A percentile compares a stretch with the other conserved stretches of the same genome.
Conservation (phyloP, 2,329 filamentous ascomycete species). For the Epicoccum nigrum region DNA sequence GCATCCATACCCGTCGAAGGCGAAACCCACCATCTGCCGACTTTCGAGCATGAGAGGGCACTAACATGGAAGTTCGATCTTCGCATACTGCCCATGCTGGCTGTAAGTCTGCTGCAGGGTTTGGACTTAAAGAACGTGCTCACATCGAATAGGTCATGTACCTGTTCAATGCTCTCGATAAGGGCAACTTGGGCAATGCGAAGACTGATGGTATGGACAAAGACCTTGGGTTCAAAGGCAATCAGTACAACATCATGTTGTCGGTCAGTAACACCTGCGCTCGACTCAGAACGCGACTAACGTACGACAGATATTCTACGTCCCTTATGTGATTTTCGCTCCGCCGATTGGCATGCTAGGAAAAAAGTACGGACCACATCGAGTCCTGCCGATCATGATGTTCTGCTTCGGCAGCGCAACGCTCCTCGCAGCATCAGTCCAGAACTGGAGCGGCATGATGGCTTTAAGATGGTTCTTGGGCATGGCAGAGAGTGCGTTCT, state of each 20-base stretch:
- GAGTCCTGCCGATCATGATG: constrained; percentile 72
- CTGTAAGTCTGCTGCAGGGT: constrained; percentile 52
- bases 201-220: constrained; percentile 53
- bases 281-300: background rate
- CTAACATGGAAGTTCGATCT: constrained; percentile 63
- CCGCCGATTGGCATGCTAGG: constrained; percentile 70
- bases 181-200: constrained; percentile 49
- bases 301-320: constrained; percentile 67
- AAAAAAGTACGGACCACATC: constrained; percentile 69
- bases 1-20: constrained; percentile 35
- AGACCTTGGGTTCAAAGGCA: constrained; percentile 64
- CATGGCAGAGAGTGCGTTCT: constrained; percentile 71
- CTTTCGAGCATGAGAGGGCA: constrained; percentile 44
- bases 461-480: constrained; percentile 71
- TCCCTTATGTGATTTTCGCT: constrained; percentile 74
- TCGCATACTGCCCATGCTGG: constrained; percentile 62
- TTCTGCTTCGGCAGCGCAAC: constrained; percentile 70
- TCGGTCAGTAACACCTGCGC: constrained; percentile 35
- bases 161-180: constrained; percentile 56
- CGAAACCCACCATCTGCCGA: constrained; percentile 41
- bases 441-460: constrained; percentile 70
- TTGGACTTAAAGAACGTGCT: background rate
- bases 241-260: constrained; percentile 73
- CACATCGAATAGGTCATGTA: constrained; percentile 49
- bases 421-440: constrained; percentile 61